A percentile compares a stretch with the other conserved stretches of the same genome.
Conservation (phyloP, 208 protist genomes). For the Leishmania turanica region DNA sequence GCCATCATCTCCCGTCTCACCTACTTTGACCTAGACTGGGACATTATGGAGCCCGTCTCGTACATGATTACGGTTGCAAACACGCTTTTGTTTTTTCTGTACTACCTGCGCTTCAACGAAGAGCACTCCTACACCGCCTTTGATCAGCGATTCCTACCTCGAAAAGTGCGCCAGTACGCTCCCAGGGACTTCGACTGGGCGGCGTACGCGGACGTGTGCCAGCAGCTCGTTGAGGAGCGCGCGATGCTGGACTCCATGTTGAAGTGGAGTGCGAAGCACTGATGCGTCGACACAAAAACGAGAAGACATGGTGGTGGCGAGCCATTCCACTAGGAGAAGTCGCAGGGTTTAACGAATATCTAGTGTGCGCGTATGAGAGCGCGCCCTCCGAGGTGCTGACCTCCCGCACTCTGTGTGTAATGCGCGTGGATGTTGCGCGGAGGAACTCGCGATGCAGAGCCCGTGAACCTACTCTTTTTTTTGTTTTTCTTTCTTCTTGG, state of each 20-base stretch:
- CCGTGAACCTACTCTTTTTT: not conserved
- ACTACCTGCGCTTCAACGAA: constrained; percentile 54
- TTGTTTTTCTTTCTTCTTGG: not conserved
- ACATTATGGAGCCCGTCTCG: constrained; percentile 91
- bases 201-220: constrained; percentile 50
- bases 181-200: constrained; percentile 75
- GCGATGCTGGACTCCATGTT: constrained; percentile 40
- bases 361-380: not conserved
- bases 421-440: not conserved
- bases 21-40: constrained; percentile 90
- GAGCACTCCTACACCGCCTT: constrained; percentile 63
- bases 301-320: too few relatives aligned
- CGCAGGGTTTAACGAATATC: not conserved
- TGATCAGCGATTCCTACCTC: constrained; percentile 51
- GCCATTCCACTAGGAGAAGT: not conserved
- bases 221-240: constrained; percentile 46
- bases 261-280: constrained; percentile 54
- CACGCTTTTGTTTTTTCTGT: constrained; percentile 69
- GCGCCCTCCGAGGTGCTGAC: not conserved
- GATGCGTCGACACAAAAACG: not conserved
- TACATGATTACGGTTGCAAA: constrained; percentile 76
- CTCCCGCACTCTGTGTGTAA: not conserved
- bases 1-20: constrained; percentile 85
- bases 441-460: not conserved
- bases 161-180: constrained; percentile 62